Base-by-base conservation (phyloP, 331 rosid species). In the Dryas integrifolia region DNA sequence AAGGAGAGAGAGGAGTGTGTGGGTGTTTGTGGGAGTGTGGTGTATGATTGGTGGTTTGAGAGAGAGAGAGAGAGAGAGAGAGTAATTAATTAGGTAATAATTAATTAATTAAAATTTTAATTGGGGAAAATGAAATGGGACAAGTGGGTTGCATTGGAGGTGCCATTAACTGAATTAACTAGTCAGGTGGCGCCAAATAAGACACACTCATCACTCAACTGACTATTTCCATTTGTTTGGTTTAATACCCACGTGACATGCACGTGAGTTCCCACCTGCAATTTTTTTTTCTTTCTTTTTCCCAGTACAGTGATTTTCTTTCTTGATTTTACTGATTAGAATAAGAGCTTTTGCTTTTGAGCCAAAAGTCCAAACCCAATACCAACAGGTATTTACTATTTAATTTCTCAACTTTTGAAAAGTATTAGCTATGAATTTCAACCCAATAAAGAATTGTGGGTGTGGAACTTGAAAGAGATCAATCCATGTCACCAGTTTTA, bases 111-210 rank as follows among this genome's bases (percentile, higher is more conserved):
- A 13, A 6, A 5, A 6, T n/a, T 40, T 3, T n/a, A 67, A 2
- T 35, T 58, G 26, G 14, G 4, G 49, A 6, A n/a, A 49, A 50
- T 44, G 13, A 60, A 46, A 5, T 40, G 2, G 26, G 69, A 79
- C 82, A 69, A 65, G 82, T 79, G 81, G 74, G 69, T 21, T 43
- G 35, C 70, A 35, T 61, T 21, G 69, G 65, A 53, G 60, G 44
- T 62, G 13, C 70, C 65, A 69, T 58, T 44, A 75, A 50, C 62
- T 0, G 6, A 78, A 48, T 58, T 47, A 63, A 70, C 55, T 7
- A 74, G 21, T 55, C 48, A 53, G 51, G 57, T 35, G 46, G 53
- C 76, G 5, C 75, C 75, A 53, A 40, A 35, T 16, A 7, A 35
- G 7, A 6, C 38, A 6, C 51, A 3, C 5, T 46, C 18, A 7